These are phyloP conservation scores for Thielaviopsis punctulata DNA, from an alignment of 2,329 filamentous ascomycete species.

Conservation along the genomic window DNA sequence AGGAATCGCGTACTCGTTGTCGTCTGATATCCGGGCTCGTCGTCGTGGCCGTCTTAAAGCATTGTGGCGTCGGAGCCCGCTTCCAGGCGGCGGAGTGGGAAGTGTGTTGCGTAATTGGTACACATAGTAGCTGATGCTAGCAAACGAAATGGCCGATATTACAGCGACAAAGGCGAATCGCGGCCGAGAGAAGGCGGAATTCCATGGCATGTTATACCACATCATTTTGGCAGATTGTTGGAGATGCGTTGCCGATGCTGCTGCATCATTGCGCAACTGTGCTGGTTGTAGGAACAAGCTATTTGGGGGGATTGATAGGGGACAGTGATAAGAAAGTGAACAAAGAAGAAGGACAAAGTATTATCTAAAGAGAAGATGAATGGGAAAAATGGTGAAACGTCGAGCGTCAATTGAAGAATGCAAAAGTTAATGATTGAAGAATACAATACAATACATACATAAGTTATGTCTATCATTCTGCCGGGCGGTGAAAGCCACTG, in stretches of 20 bases:
- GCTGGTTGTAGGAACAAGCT: not conserved
- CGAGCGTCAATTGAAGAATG: not conserved
- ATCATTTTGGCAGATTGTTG: conserved; percentile 17
- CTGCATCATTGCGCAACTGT: conserved; percentile 6
- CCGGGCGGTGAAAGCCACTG: conserved; percentile 9
- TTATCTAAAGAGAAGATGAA: not conserved
- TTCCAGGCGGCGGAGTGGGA: conserved; percentile 13
- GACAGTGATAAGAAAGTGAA: not conserved
- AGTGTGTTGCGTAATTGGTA: conserved; percentile 14
- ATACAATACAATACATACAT: not conserved
- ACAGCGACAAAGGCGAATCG: conserved; percentile 35
- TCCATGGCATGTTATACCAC: conserved; percentile 31
- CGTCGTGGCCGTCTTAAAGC: conserved; percentile 39
- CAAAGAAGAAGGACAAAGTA: too few relatives aligned
- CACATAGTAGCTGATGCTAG: conserved; percentile 35
- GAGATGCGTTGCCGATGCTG: conserved; percentile 4
- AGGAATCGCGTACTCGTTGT: not conserved
- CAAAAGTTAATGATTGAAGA: not conserved
- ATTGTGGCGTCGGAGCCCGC: conserved; percentile 45
- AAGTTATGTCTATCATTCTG: too few relatives aligned
- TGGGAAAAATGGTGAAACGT: not conserved
- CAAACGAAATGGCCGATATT: conserved; percentile 37
- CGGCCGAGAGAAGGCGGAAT: conserved; percentile 37
- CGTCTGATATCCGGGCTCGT: conserved; percentile 1
- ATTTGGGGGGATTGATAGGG: not conserved